Base-by-base conservation (phyloP, 1,139 yeast genomes). In the Torulaspora globosa region DNA sequence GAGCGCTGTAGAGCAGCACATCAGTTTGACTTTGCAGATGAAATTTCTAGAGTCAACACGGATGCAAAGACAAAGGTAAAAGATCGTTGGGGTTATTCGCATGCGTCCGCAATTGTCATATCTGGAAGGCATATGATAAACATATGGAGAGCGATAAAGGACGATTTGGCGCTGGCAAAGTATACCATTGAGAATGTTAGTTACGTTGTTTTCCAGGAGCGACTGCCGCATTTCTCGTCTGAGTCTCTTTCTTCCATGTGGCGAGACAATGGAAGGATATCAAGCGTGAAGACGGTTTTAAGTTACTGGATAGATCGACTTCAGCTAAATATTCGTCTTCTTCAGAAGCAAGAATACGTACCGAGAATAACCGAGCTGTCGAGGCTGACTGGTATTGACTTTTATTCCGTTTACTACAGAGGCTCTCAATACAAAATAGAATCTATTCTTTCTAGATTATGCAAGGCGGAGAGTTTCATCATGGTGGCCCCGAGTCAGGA, bases 391-490 rank as follows among this genome's bases (percentile, higher is more conserved):
- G 98, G 98, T 0, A 80, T 92, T 35, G 97, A 92, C 58, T 92
- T 89, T 63, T 78, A 82, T 60, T 88, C 97, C 1, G 89, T 89
- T 14, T 79, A 85, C 52, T 83, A 87, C 46, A 70, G 98, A 50
- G 98, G 98, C 0, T 89, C 97, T 0, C 98, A 92, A 59, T 92
- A 75, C 62, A 90, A 87, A 60, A 96, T 92, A 2, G 98, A 92
- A 60, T 85, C 97, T 0, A 74, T 90, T 35, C 66, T 92, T 54
- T 67, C 79, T 3, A 69, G 98, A 46, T 69, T 92, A 19, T 76
- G 94, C 27, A 88, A 88, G 58, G 72, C 79, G 8, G 96, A 89
- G 61, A 84, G 83, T 58, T 78, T 76, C 45, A 64, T 92, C 35
- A 64, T 89, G 48, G 70, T 83, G 18, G 86, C 97, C 0, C 97